Evolutionary conservation across 2,329 filamentous ascomycete species (phyloP).

Genomic region (Capronia coronata): DNA sequence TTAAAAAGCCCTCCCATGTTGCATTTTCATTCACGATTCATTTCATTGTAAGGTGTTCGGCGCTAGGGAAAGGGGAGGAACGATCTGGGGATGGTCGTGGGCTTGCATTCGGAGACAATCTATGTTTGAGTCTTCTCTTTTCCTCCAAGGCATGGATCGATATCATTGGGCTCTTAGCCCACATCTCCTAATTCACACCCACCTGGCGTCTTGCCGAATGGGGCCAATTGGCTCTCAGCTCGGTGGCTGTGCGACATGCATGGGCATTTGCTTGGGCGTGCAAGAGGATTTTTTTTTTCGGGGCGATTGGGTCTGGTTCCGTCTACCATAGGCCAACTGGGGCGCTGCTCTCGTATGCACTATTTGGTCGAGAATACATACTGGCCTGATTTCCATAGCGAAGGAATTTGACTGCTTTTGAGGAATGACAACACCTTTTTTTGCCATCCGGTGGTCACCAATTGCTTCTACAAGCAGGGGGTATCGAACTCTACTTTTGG

Average conservation of each 20-base stretch:
- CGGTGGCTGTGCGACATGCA: background rate
- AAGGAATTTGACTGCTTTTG: slow-evolving; percentile 1
- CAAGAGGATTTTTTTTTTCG: background rate
- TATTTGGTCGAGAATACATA: background rate
- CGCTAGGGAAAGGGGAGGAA: slow-evolving; percentile 8
- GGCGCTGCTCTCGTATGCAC: background rate
- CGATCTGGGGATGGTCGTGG: slow-evolving; percentile 9
- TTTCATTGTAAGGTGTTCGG: slow-evolving; percentile 26
- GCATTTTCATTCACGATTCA: slow-evolving; percentile 23
- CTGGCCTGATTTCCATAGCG: background rate
- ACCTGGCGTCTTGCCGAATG: too few relatives aligned
- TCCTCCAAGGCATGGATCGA: background rate
- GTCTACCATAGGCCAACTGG: too few relatives aligned
- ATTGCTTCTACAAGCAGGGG: too few relatives aligned
- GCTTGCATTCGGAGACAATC: slow-evolving; percentile 6
- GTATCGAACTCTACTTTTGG: too few relatives aligned
- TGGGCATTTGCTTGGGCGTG: background rate
- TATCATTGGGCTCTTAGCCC: background rate
- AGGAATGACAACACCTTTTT: background rate
- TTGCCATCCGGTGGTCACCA: background rate
- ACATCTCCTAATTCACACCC: background rate
- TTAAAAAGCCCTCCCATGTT: slow-evolving; percentile 24
- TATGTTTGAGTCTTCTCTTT: slow-evolving; percentile 1
- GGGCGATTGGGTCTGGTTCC: background rate
- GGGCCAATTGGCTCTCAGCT: background rate